Evolutionary conservation across 2,329 filamentous ascomycete species (phyloP).

Genomic region (Mollisia scopiformis): DNA sequence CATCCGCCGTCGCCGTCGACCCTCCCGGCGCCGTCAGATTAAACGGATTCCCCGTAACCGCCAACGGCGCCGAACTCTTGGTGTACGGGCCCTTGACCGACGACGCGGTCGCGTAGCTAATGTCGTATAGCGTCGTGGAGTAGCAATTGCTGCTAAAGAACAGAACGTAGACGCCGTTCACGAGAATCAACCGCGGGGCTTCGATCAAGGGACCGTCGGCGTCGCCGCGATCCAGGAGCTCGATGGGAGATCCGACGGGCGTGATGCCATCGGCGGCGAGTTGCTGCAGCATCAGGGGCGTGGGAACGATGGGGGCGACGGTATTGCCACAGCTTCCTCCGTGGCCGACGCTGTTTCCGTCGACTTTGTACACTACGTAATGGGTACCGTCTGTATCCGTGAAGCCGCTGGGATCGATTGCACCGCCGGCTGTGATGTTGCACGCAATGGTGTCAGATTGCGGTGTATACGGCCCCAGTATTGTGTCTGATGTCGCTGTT

Average conservation of each 20-base stretch:
- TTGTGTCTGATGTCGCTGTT: constrained; percentile 49
- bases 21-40: constrained; percentile 20
- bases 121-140: constrained; percentile 55
- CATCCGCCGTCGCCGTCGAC: constrained; percentile 15
- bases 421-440: constrained; percentile 54
- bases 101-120: constrained; percentile 56
- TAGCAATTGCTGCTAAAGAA: constrained; percentile 67
- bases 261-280: constrained; percentile 55
- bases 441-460: constrained; percentile 46
- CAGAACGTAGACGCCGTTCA: constrained; percentile 56
- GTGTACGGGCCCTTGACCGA: constrained; percentile 17
- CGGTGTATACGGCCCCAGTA: constrained; percentile 29
- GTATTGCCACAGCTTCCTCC: constrained; percentile 50
- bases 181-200: constrained; percentile 57
- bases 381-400: constrained; percentile 54
- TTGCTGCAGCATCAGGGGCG: constrained; percentile 60
- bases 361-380: constrained; percentile 68
- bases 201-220: constrained; percentile 61
- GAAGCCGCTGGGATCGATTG: constrained; percentile 66
- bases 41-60: constrained; percentile 17
- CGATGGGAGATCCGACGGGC: constrained; percentile 50
- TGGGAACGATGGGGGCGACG: constrained; percentile 43
- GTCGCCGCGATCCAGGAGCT: constrained; percentile 48
- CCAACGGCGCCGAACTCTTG: constrained; percentile 8
- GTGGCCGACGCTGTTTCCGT: constrained; percentile 55